These are phyloP conservation scores for Apiospora pterosperma DNA, from an alignment of 2,329 filamentous ascomycete species.

Conservation along the genomic window DNA sequence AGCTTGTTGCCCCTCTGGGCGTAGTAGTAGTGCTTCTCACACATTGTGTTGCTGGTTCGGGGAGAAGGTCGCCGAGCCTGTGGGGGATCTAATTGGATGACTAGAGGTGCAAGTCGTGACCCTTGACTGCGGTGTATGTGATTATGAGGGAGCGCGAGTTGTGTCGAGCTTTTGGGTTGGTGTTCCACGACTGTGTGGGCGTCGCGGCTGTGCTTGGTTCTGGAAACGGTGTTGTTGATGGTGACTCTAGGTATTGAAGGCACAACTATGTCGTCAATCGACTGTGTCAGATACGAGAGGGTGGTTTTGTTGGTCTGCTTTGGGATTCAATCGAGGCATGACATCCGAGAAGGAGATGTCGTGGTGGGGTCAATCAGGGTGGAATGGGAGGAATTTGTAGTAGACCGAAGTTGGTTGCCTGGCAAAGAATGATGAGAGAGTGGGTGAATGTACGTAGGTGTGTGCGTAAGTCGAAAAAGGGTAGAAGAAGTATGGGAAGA, in stretches of 20 bases:
- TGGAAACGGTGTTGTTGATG: conserved; percentile 12
- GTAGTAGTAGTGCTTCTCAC: conserved; percentile 11
- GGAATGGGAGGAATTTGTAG: conserved; percentile 1
- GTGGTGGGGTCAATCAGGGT: conserved; percentile 4
- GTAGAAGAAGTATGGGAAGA: conserved; percentile 3
- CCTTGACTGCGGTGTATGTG: not conserved
- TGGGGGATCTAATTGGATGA: conserved; percentile 6
- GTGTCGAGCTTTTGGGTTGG: not conserved
- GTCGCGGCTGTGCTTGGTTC: conserved; percentile 4
- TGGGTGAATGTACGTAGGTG: not conserved
- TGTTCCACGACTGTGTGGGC: conserved; percentile 2
- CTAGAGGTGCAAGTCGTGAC: conserved; percentile 7
- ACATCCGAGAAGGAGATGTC: conserved; percentile 8
- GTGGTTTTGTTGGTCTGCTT: conserved; percentile 4
- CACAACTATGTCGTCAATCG: conserved; percentile 11
- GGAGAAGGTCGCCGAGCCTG: conserved; percentile 5
- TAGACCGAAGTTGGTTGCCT: conserved; percentile 8
- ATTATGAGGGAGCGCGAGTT: not conserved
- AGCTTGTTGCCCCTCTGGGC: not conserved
- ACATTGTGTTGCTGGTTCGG: conserved; percentile 10
- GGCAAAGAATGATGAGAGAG: not conserved
- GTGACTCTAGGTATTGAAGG: conserved; percentile 6
- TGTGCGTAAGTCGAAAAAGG: not conserved
- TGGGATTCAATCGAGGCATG: conserved; percentile 9
- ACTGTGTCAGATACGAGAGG: conserved; percentile 7